Evolutionary conservation across 495 filamentous ascomycete species (phyloP), one percentile per base, ranked within the genome.

Genomic region (Penicillium arizonense): DNA sequence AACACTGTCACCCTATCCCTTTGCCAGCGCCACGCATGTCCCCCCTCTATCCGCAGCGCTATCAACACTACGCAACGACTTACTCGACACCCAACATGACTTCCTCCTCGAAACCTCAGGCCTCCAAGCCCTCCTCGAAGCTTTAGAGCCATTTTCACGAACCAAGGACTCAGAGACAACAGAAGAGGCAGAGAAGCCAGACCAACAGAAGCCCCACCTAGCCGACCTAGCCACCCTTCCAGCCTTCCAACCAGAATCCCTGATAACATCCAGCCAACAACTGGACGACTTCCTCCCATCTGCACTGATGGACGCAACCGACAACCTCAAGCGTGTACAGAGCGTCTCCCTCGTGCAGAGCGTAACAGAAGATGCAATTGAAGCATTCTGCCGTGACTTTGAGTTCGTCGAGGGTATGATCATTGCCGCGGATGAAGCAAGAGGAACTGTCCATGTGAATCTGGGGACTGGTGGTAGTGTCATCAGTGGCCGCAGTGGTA

Each of bases 231-330:
- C 77, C 14, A 69, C 57, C 10, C 74, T 87, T 11, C 70, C 77
- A 1, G 70, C 81, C 16, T 85, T 92, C 64, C 83, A 88, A 50
- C 81, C 85, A 0, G 74, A 80, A 11, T 68, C 80, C 3, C 77
- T 97, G 20, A 71, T 78, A 11, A 65, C 73, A 33, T 84, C 86
- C 6, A 87, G 86, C 61, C 89, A 95, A 60, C 79, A 81, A 23
- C 82, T 98, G 4, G 95, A 98, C 67, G 85, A 89, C 56, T 97
- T 96, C 70, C 78, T 98, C 18, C 91, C 92, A 0, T 93, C 89
- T 8, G 94, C 93, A 8, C 71, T 96, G 14, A 94, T 96, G 82
- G 94, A 98, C 65, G 90, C 92, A 3, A 80, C 85, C 50, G 85
- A 94, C 53, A 87, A 90, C 49, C 67, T 98, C 39, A 87, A 86